Evolutionary conservation across 176 grass and related monocot genomes (phyloP).

Genomic region (Eragrostis nindensis): DNA sequence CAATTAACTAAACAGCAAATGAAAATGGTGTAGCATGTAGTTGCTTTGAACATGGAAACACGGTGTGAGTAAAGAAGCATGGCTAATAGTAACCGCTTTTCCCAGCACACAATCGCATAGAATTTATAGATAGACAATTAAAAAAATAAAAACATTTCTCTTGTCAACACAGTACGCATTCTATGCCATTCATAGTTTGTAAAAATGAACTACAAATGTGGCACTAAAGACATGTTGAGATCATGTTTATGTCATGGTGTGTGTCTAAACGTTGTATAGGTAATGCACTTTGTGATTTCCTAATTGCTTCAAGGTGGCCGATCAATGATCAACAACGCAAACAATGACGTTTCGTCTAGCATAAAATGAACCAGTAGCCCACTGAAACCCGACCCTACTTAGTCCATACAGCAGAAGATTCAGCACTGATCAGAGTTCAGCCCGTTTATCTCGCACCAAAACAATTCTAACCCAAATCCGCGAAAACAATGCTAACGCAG

Average conservation of each 20-base stretch:
- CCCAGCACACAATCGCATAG: not conserved
- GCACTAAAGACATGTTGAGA: not conserved
- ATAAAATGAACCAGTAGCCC: not conserved
- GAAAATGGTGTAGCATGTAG: not conserved
- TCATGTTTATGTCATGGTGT: not conserved
- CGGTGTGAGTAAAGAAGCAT: not conserved
- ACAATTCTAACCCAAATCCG: conserved; percentile 10
- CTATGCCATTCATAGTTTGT: not conserved
- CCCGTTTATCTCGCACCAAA: conserved; percentile 11
- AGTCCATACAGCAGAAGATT: conserved; percentile 2
- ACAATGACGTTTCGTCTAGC: not conserved
- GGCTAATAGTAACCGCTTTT: not conserved
- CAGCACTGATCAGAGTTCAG: conserved; percentile 8
- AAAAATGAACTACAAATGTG: not conserved
- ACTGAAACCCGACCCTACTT: not conserved
- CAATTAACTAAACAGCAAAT: no score
- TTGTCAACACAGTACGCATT: not conserved
- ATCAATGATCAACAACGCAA: not conserved
- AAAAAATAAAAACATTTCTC: not conserved
- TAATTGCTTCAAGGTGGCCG: not conserved
- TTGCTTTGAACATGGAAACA: not conserved
- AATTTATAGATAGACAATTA: not conserved
- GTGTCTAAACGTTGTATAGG: not conserved
- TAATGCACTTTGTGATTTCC: conserved; percentile 3
- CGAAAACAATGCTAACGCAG: not conserved